These are phyloP conservation scores for Plasmopara halstedii DNA, from an alignment of 352 stramenopile species.

Conservation along the genomic window DNA sequence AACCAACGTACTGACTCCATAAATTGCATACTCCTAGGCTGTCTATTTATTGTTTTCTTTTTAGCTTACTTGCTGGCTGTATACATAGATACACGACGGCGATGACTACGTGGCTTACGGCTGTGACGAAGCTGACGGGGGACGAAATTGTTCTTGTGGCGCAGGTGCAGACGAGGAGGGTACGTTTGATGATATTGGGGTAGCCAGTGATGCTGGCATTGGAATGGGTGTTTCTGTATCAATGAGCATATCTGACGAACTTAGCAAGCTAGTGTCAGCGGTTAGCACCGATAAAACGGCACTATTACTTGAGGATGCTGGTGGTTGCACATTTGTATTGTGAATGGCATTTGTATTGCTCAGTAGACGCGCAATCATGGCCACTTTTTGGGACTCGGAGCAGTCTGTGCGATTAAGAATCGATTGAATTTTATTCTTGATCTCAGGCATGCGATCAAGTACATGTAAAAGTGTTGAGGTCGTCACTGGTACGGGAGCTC, in stretches of 20 bases:
- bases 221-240: slow-evolving; percentile 42
- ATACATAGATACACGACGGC: slow-evolving; percentile 25
- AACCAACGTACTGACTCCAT: not conserved
- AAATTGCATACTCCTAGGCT: slow-evolving; percentile 9
- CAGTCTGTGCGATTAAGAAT: slow-evolving; percentile 80
- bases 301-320: slow-evolving; percentile 8
- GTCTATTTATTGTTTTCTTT: slow-evolving; percentile 27
- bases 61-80: slow-evolving; percentile 8
- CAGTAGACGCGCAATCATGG: slow-evolving; percentile 78
- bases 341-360: slow-evolving; percentile 81
- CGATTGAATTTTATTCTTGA: slow-evolving; percentile 87
- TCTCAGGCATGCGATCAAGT: slow-evolving; percentile 81
- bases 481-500: slow-evolving; percentile 53
- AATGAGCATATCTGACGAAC: slow-evolving; percentile 27
- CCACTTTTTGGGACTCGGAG: slow-evolving; percentile 84
- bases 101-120: slow-evolving; percentile 9
- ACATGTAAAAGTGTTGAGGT: slow-evolving; percentile 76
- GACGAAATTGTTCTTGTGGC: slow-evolving; percentile 15
- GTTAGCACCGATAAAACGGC: slow-evolving; percentile 22
- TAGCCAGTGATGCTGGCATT: slow-evolving; percentile 31
- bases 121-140: slow-evolving; percentile 14
- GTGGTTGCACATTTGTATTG: slow-evolving; percentile 22
- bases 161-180: slow-evolving; percentile 20
- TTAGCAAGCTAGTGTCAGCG: slow-evolving; percentile 23
- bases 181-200: slow-evolving; percentile 11